A percentile compares a stretch with the other conserved stretches of the same genome.
Evolutionary conservation across 83 land plant genomes (phyloP).

Genomic region (Picea abies): DNA sequence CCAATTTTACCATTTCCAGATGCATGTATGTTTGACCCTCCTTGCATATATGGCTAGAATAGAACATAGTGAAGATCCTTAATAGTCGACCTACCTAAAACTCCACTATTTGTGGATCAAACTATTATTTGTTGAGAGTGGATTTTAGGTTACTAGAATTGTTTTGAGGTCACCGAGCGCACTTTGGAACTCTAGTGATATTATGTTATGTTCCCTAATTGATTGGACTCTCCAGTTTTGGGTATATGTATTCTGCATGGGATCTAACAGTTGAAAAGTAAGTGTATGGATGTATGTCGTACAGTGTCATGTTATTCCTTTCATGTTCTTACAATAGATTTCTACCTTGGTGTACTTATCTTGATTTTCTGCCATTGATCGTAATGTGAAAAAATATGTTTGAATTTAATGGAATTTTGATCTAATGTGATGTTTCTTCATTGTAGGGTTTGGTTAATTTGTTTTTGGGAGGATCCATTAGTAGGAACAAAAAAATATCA

Average conservation of each 20-base stretch:
- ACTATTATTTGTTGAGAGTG: too few species aligned
- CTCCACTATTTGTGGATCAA: too few species aligned
- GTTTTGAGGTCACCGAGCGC: too few species aligned
- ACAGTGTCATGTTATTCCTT: background rate
- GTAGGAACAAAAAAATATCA: too few species aligned
- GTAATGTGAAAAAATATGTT: background rate
- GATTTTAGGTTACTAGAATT: too few species aligned
- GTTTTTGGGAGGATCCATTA: too few species aligned
- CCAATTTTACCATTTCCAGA: too few species aligned
- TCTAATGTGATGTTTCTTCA: background rate
- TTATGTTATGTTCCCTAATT: background rate
- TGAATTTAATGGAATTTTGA: background rate
- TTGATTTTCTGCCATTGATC: background rate
- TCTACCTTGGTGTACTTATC: background rate
- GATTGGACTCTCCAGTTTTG: background rate
- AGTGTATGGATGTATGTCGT: background rate
- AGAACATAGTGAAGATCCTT: too few species aligned
- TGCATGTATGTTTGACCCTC: too few species aligned
- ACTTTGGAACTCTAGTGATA: too few species aligned
- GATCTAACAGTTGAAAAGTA: background rate
- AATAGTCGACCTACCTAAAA: too few species aligned
- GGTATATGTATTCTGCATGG: background rate
- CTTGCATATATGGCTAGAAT: too few species aligned
- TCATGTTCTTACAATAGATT: background rate
- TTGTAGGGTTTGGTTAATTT: background rate